Evolutionary conservation across 352 stramenopile species (phyloP).

Genomic region (Blastocystis hominis): DNA sequence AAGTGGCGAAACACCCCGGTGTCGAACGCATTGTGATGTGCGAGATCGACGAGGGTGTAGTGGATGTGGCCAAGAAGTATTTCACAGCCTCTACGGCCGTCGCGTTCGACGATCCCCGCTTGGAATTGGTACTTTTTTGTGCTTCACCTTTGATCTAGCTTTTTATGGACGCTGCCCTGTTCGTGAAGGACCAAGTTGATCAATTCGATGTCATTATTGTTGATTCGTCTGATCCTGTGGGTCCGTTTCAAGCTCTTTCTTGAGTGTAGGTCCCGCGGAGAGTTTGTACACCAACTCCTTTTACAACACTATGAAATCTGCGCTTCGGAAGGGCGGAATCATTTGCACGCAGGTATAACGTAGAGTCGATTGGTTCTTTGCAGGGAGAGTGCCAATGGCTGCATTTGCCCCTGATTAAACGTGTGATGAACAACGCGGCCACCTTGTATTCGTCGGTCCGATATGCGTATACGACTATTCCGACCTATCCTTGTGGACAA

Average conservation of each 20-base stretch:
- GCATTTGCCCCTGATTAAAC: conserved; percentile 87
- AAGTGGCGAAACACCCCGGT: conserved; percentile 81
- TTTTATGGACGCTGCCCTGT: conserved; percentile 78
- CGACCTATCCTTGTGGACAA: conserved; percentile 93
- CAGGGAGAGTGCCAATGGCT: conserved; percentile 96
- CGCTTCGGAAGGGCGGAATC: conserved; percentile 69
- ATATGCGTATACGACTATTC: conserved; percentile 96
- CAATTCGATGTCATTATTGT: conserved; percentile 92
- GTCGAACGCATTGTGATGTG: conserved; percentile 85
- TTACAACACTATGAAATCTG: conserved; percentile 82
- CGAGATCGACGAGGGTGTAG: conserved; percentile 96
- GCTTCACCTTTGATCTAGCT: background rate
- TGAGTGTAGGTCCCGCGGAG: conserved; percentile 72
- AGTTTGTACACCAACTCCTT: conserved; percentile 86
- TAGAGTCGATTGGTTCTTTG: background rate
- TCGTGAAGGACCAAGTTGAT: conserved; percentile 67
- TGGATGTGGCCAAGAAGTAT: conserved; percentile 83
- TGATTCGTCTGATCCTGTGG: conserved; percentile 86
- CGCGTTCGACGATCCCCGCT: conserved; percentile 85
- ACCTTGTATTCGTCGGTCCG: conserved; percentile 83
- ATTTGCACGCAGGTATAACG: conserved; percentile 66
- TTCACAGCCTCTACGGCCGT: conserved; percentile 77
- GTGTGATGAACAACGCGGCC: conserved; percentile 80
- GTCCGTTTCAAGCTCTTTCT: conserved; percentile 12
- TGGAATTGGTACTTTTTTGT: conserved; percentile 70